Evolutionary conservation across 2,329 filamentous ascomycete species (phyloP).

Genomic region (Diaporthe vaccinii): DNA sequence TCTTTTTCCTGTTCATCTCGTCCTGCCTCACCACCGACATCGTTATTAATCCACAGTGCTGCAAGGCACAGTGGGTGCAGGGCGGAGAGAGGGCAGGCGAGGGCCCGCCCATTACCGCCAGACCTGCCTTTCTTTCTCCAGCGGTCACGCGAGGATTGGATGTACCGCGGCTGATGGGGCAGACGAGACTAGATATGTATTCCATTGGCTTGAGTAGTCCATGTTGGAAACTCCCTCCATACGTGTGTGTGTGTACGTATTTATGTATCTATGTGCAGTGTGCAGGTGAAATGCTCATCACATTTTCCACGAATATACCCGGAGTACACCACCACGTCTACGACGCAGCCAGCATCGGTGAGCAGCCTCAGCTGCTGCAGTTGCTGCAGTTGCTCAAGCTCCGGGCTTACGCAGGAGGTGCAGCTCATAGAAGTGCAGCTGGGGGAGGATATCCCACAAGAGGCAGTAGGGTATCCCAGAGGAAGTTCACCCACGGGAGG

Average conservation of each 20-base stretch:
- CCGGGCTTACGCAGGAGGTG: background rate
- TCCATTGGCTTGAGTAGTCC: conserved; percentile 5
- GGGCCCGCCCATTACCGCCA: background rate
- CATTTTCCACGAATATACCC: conserved; percentile 4
- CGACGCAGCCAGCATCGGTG: background rate
- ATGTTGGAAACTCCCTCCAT: background rate
- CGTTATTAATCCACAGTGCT: conserved; percentile 32
- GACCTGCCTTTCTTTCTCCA: conserved; percentile 1
- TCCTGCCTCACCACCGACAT: conserved; percentile 19
- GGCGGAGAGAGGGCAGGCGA: background rate
- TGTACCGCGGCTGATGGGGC: background rate
- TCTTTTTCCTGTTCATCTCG: background rate
- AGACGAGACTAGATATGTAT: background rate
- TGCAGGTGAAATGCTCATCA: conserved; percentile 10
- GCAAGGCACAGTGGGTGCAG: conserved; percentile 14
- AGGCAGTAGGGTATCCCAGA: no score
- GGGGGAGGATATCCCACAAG: background rate
- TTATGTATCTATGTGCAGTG: background rate
- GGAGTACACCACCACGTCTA: background rate
- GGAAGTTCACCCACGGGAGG: no score
- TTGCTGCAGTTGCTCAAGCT: conserved; percentile 1
- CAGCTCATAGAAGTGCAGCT: conserved; percentile 2
- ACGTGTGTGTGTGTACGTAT: background rate
- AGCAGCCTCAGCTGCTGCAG: conserved; percentile 23
- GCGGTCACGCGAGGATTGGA: conserved; percentile 4